Base-by-base conservation (phyloP, 805 yeast genomes). In the Peterozyma toletana region DNA sequence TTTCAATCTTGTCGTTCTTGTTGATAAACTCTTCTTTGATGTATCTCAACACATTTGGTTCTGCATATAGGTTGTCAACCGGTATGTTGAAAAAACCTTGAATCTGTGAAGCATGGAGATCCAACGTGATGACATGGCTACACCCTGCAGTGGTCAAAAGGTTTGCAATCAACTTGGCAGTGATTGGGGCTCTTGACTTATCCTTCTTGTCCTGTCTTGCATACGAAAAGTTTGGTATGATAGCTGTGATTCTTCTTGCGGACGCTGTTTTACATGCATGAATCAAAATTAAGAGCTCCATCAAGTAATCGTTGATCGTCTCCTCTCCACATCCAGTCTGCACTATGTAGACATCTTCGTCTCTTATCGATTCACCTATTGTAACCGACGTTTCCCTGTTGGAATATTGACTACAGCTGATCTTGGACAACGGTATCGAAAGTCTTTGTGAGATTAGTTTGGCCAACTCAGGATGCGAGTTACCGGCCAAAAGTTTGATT, bases 151-250 rank as follows among this genome's bases (percentile, higher is more conserved):
- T 86, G 45, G 88, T 86, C 41, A 91, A 70, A 73, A 91, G 70
- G 58, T 91, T 87, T 6, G 98, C 98, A 66, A 91, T 79, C 48
- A 91, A 71, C 60, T 91, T 90, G 41, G 98, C 98, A 9, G 97
- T 88, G 48, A 91, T 89, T 29, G 98, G 96, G 9, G 97, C 98
- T 55, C 99, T 76, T 38, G 91, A 81, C 63, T 91, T 91, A 63
- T 91, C 98, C 64, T 91, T 91, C 64, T 90, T 86, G 65, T 91
- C 99, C 64, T 91, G 99, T 66, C 99, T 79, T 2, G 98, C 98
- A 59, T 91, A 91, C 11, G 97, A 96, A 68, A 90, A 91, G 63
- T 84, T 86, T 39, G 99, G 99, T 48, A 93, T 78, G 44, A 91
- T 95, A 0, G 96, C 96, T 1, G 97, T 90, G 58, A 91, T 85